These are phyloP conservation scores for Ilyonectria mors-panacis DNA, from an alignment of 2,329 filamentous ascomycete genomes.

Conservation along the genomic window DNA sequence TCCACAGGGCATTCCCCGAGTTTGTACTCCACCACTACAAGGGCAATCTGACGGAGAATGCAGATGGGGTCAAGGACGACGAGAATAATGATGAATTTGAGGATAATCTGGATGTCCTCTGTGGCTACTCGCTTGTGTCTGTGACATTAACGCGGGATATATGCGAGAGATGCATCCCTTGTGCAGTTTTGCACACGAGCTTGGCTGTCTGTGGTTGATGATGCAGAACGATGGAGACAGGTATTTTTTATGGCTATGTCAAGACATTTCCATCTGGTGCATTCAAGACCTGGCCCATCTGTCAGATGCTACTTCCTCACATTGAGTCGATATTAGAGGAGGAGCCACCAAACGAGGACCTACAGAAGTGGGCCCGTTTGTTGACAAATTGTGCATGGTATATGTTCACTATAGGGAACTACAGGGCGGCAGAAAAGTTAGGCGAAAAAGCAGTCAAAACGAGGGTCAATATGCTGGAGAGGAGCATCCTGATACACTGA, in stretches of 20 bases:
- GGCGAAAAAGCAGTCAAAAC: neutral
- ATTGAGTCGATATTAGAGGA: slow-evolving; percentile 3
- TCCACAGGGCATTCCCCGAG: slow-evolving; percentile 22
- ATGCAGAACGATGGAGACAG: neutral
- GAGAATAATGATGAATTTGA: too few relatives aligned
- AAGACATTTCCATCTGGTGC: slow-evolving; percentile 8
- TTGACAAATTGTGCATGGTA: slow-evolving; percentile 1
- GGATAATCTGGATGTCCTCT: too few relatives aligned
- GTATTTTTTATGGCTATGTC: slow-evolving; percentile 12
- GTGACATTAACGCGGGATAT: too few relatives aligned
- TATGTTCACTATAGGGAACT: neutral
- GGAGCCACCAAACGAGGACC: slow-evolving; percentile 6
- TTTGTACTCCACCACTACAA: slow-evolving; percentile 22
- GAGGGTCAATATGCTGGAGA: neutral
- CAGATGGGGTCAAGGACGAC: neutral
- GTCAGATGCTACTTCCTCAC: slow-evolving; percentile 24
- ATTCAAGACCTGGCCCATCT: slow-evolving; percentile 17
- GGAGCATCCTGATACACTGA: neutral
- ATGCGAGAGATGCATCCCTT: too few relatives aligned
- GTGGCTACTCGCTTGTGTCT: too few relatives aligned
- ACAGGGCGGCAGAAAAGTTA: slow-evolving; percentile 2
- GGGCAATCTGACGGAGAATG: too few relatives aligned
- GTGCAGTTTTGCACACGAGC: too few relatives aligned
- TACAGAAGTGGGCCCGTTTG: neutral
- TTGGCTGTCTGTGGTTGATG: too few relatives aligned